Base-by-base conservation (phyloP, 495 filamentous ascomycete species). In the Hypoxylon rickii region DNA sequence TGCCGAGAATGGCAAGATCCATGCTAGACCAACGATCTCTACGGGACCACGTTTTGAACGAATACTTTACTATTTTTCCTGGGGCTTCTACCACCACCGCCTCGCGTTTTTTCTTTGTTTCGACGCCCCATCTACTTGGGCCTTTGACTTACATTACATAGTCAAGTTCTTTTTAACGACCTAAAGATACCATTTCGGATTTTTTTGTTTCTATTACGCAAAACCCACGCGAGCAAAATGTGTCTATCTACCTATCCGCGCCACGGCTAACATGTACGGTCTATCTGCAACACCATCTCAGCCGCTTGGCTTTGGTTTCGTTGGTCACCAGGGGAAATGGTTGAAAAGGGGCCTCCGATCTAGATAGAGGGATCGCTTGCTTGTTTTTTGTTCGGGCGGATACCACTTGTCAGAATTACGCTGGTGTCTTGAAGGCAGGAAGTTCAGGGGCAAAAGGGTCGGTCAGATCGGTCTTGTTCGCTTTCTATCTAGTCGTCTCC, bases 171-270 rank as follows among this genome's bases (percentile, higher is more conserved):
- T 46, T n/a, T n/a, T n/a, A n/a, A 63, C 24, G 59, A 63, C 40
- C 44, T 38, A 31, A 58, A 63, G 59, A 63, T 63, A 63, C 59
- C 59, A 63, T 54, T 63, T 63, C 33, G 39, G 48, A 58, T 54
- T 32, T 54, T 51, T 53, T 13, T 33, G 41, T 36, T 32, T 31
- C 24, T 32, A 3, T 44, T 34, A 33, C 17, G 31, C 17, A 20
- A 54, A 55, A 40, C 44, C 41, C n/a, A 46, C 16, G 40, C 41
- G 41, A 55, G 40, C 34, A 38, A 31, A n/a, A 29, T 29, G 16
- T 50, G 53, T 49, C 21, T 44, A 29, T 44, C 44, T 63, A 42
- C 51, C 43, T 51, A 13, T n/a, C n/a, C n/a, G n/a, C n/a, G n/a
- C n/a, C n/a, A n/a, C n/a, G n/a, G n/a, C n/a, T n/a, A n/a, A n/a